Percentiles rank a stretch among this genome's conserved stretches.
Evolutionary conservation across 164 flowering plant species (phyloP).

Genomic region (Stephania yunnanensis): DNA sequence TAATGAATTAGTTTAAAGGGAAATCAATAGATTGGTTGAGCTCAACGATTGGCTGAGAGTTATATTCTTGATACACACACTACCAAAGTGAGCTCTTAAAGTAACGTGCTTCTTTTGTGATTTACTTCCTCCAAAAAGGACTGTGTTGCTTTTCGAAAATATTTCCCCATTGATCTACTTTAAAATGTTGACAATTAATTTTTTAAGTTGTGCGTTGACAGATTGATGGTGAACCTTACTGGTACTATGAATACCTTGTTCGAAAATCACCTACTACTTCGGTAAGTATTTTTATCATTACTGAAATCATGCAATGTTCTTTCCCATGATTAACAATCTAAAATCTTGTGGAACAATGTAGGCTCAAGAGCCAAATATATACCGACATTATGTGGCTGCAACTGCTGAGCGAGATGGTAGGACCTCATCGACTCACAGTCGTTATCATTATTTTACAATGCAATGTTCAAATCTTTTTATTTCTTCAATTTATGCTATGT

Average conservation of each 20-base stretch:
- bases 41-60: too few species aligned
- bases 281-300: constrained; percentile 32
- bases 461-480: neutral
- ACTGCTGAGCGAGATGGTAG: constrained; percentile 94
- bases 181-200: too few species aligned
- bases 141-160: too few species aligned
- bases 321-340: neutral
- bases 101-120: too few species aligned
- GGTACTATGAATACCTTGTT: constrained; percentile 45
- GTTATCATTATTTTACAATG: neutral
- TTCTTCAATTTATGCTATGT: neutral
- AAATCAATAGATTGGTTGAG: too few species aligned
- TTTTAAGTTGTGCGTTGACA: too few species aligned
- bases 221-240: too few species aligned
- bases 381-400: constrained; percentile 68
- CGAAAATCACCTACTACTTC: constrained; percentile 84
- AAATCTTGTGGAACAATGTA: constrained; percentile 22
- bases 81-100: too few species aligned
- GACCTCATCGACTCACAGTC: neutral
- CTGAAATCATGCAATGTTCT: neutral
- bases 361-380: constrained; percentile 62
- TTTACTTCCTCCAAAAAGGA: too few species aligned
- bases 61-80: too few species aligned
- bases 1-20: too few species aligned
- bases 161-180: too few species aligned